Evolutionary conservation across 352 stramenopile species (phyloP).

Genomic region (Globisporangium acanthophoron): DNA sequence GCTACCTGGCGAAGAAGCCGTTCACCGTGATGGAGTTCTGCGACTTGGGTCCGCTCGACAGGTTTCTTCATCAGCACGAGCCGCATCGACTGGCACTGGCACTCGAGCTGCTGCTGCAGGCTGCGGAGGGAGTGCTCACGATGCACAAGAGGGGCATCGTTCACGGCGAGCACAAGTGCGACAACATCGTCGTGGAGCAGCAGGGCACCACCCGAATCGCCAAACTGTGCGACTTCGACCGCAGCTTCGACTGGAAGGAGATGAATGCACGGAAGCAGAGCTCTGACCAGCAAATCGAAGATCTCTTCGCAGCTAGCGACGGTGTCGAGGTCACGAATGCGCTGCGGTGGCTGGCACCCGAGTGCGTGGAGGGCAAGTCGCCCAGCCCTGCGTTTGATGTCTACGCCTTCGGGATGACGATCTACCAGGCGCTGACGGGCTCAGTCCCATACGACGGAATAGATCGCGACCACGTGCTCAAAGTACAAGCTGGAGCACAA

Average conservation of each 20-base stretch:
- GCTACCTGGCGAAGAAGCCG: too few relatives aligned
- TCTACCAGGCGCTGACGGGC: constrained; percentile 14
- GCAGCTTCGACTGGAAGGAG: constrained; percentile 7
- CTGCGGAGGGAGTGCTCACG: too few relatives aligned
- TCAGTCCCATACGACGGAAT: constrained; percentile 9
- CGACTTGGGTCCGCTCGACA: too few relatives aligned
- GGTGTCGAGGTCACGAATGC: constrained; percentile 9
- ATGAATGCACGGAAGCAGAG: background rate
- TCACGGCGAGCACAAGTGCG: constrained; percentile 19
- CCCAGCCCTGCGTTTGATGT: constrained; percentile 14
- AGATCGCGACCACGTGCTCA: constrained; percentile 1
- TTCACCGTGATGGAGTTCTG: too few relatives aligned
- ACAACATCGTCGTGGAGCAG: constrained; percentile 14
- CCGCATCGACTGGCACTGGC: too few relatives aligned
- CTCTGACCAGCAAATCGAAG: too few relatives aligned
- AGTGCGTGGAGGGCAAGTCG: constrained; percentile 13
- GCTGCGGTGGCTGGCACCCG: constrained; percentile 9
- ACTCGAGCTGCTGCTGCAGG: too few relatives aligned
- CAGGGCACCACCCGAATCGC: background rate
- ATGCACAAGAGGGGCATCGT: background rate
- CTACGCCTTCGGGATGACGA: constrained; percentile 19
- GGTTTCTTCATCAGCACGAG: too few relatives aligned
- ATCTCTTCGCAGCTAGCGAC: background rate
- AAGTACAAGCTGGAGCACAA: constrained; percentile 1
- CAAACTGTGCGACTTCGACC: constrained; percentile 16